phyloP scores from a whole-genome alignment of 768 basidiomycete genomes.

The Chiua virens region DNA sequence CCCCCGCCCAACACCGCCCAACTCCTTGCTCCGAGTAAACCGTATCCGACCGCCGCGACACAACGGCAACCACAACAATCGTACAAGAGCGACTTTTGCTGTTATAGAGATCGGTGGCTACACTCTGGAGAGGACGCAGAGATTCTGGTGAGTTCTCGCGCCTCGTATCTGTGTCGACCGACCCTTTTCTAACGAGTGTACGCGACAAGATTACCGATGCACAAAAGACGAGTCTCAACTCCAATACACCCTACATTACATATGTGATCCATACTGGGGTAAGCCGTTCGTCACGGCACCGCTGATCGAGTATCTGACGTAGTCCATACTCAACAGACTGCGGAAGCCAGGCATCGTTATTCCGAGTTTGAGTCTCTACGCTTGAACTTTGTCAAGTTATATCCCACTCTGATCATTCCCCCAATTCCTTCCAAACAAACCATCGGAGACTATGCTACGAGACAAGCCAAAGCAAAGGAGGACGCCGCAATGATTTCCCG shows the following conservation, averaged over 20 bases:
- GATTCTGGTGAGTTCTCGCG: constrained; percentile 57
- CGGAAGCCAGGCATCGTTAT: constrained; percentile 86
- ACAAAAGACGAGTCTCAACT: constrained; percentile 87
- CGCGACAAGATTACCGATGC: constrained; percentile 84
- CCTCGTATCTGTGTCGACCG: background rate
- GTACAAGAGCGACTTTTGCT: constrained; percentile 80
- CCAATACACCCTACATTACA: constrained; percentile 89
- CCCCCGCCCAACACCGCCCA: constrained; percentile 45
- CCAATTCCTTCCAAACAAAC: constrained; percentile 98
- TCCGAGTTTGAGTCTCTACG: constrained; percentile 97
- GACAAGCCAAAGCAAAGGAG: constrained; percentile 95
- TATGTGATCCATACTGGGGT: constrained; percentile 93
- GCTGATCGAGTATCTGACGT: constrained; percentile 5
- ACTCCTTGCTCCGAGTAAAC: constrained; percentile 48
- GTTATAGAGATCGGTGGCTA: constrained; percentile 68
- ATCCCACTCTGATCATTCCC: constrained; percentile 95
- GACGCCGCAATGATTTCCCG: constrained; percentile 89
- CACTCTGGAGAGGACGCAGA: constrained; percentile 83
- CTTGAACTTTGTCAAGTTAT: constrained; percentile 76
- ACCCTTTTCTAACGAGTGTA: constrained; percentile 7
- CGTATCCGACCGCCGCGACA: constrained; percentile 57
- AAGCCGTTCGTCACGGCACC: constrained; percentile 22
- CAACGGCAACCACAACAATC: constrained; percentile 51
- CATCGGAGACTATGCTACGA: constrained; percentile 94
- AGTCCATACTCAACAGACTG: constrained; percentile 49